phyloP scores from a whole-genome alignment of 2,329 filamentous ascomycete genomes.

The Cercospora beticola region DNA sequence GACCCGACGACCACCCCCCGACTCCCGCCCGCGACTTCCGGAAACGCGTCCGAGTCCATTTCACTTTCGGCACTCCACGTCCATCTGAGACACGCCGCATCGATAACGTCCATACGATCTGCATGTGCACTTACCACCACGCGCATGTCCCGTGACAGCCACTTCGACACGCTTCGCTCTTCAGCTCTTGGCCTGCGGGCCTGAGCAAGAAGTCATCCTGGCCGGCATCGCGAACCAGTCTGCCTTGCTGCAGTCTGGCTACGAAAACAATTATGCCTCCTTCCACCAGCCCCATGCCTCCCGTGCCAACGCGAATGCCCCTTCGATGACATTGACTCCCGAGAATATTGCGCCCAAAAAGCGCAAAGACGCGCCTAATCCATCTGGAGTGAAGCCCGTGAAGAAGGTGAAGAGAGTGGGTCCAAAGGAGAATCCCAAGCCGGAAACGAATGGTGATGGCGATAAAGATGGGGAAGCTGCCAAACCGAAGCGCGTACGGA shows the following conservation, averaged over 20 bases:
- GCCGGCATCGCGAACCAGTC: constrained; percentile 52
- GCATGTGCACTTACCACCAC: constrained; percentile 1
- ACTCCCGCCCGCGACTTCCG: neutral
- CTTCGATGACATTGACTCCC: constrained; percentile 10
- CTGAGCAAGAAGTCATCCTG: constrained; percentile 29
- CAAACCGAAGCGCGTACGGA: constrained; percentile 83
- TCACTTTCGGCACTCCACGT: constrained; percentile 1
- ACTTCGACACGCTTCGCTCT: constrained; percentile 4
- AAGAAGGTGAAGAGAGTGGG: constrained; percentile 38
- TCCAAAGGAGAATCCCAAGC: constrained; percentile 29
- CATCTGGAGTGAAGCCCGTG: constrained; percentile 28
- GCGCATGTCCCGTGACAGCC: constrained; percentile 3
- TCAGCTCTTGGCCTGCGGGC: constrained; percentile 18
- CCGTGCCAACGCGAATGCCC: constrained; percentile 19
- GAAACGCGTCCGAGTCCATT: constrained; percentile 1
- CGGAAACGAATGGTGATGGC: constrained; percentile 29
- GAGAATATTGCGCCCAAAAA: constrained; percentile 23
- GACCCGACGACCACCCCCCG: neutral
- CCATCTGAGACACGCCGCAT: constrained; percentile 2
- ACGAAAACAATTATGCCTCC: constrained; percentile 60
- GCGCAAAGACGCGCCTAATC: constrained; percentile 32
- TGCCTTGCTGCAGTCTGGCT: constrained; percentile 58
- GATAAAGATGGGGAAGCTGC: constrained; percentile 36
- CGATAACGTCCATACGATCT: constrained; percentile 17
- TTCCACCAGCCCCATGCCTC: constrained; percentile 20